A percentile compares a stretch with the other conserved stretches of the same genome.
phyloP scores from a whole-genome alignment of 2,329 filamentous ascomycete species.

The Ceratocystiopsis sp. region DNA sequence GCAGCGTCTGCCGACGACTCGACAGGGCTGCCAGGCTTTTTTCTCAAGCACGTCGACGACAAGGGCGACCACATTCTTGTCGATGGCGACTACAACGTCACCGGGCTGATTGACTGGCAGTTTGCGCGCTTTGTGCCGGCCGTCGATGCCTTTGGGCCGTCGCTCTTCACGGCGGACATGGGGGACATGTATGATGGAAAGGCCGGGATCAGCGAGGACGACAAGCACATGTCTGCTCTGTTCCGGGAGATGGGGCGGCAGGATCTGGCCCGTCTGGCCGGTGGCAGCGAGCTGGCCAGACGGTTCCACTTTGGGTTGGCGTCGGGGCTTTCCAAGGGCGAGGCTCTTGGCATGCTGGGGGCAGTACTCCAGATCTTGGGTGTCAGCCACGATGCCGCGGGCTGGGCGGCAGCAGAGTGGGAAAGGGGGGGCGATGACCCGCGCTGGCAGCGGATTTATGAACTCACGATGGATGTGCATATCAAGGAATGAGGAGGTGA shows the following conservation, averaged over 20 bases:
- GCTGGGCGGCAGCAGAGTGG: background rate
- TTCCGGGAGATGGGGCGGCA: background rate
- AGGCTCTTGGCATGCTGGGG: background rate
- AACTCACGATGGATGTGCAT: background rate
- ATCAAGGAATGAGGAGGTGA: too few relatives aligned
- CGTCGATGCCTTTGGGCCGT: background rate
- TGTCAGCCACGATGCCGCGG: background rate
- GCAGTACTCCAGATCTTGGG: background rate
- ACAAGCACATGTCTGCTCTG: background rate
- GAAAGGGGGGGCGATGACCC: background rate
- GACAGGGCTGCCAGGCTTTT: background rate
- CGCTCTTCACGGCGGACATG: background rate
- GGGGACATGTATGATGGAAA: background rate
- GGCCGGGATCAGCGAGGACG: background rate
- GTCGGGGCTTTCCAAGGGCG: background rate
- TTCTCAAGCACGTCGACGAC: constrained; percentile 3
- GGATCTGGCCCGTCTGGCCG: background rate
- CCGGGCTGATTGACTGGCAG: constrained; percentile 3
- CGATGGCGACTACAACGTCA: background rate
- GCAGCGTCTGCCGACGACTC: background rate
- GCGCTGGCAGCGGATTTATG: background rate
- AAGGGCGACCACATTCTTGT: constrained; percentile 4
- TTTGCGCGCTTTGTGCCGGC: background rate
- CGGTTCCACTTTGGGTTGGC: constrained; percentile 4
- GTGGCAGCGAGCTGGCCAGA: background rate